These are phyloP conservation scores for Cucurbita moschata DNA, from an alignment of 306 rosid genomes.

Conservation along the genomic window DNA sequence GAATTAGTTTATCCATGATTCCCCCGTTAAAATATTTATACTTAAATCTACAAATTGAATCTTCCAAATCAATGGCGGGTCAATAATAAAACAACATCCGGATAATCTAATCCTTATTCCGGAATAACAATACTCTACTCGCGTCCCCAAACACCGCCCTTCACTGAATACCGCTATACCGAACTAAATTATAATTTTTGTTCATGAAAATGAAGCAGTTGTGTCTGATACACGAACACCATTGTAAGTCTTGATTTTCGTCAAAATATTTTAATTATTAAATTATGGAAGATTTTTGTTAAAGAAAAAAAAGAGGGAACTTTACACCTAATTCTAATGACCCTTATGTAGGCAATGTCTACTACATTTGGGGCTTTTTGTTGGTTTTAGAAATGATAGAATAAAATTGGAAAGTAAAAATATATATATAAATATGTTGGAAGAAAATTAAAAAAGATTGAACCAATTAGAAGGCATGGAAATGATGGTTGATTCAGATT, in stretches of 20 bases:
- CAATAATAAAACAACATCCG: not conserved
- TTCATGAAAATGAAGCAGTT: no score
- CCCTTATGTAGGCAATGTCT: not conserved
- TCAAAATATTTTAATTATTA: no score
- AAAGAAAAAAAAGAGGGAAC: no score
- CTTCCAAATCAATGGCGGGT: not conserved
- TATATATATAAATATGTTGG: not conserved
- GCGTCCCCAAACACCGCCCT: not conserved
- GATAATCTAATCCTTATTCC: not conserved
- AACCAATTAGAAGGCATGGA: constrained; percentile 15
- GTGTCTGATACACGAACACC: no score
- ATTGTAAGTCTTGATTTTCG: no score
- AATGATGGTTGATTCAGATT: constrained; percentile 64
- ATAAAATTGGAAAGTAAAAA: not conserved
- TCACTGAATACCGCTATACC: not conserved
- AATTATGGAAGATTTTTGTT: no score
- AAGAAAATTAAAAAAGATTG: not conserved
- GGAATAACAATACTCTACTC: not conserved
- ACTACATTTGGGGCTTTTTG: not conserved
- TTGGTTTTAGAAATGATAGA: not conserved
- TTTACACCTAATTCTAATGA: not conserved
- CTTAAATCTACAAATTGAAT: not conserved
- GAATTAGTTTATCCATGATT: constrained; percentile 7
- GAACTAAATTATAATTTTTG: not conserved
- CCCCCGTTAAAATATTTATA: not conserved